A percentile compares a stretch with the other conserved stretches of the same genome.
Conservation (phyloP, 75 land plant genomes). For the Selaginella moellendorffii region DNA sequence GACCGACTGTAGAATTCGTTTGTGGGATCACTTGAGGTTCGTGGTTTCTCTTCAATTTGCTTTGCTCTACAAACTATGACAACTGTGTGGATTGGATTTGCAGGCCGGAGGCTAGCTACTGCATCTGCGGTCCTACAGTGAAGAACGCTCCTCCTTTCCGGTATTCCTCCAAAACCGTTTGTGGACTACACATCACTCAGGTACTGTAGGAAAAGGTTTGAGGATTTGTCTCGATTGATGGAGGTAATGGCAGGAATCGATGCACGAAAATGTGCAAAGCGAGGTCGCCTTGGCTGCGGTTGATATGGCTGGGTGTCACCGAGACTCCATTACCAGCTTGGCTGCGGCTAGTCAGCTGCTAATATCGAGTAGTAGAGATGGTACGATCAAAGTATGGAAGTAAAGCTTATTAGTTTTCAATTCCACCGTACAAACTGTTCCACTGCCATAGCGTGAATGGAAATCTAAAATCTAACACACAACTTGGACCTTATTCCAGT, state of each 20-base stretch:
- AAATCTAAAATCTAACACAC: too few relatives aligned
- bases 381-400: conserved; percentile 95
- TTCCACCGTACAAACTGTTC: too few relatives aligned
- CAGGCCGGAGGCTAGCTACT: conserved; percentile 85
- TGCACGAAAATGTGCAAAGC: conserved; percentile 17
- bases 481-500: too few relatives aligned
- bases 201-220: conserved; percentile 20
- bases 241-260: background rate
- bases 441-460: too few relatives aligned
- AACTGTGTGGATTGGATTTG: conserved; percentile 8
- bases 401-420: too few relatives aligned
- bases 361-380: conserved; percentile 93
- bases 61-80: background rate
- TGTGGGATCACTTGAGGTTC: conserved; percentile 95
- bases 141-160: too few relatives aligned
- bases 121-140: conserved; percentile 70
- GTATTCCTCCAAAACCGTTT: too few relatives aligned
- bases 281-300: conserved; percentile 67
- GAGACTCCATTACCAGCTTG: conserved; percentile 62
- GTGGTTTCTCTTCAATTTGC: too few relatives aligned
- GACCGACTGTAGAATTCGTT: conserved; percentile 79
- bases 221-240: background rate
- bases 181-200: conserved; percentile 87
- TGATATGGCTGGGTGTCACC: conserved; percentile 88
- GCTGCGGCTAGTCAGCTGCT: conserved; percentile 67